phyloP scores from a whole-genome alignment of 768 basidiomycete genomes.

The Leccinum disarticulatum region DNA sequence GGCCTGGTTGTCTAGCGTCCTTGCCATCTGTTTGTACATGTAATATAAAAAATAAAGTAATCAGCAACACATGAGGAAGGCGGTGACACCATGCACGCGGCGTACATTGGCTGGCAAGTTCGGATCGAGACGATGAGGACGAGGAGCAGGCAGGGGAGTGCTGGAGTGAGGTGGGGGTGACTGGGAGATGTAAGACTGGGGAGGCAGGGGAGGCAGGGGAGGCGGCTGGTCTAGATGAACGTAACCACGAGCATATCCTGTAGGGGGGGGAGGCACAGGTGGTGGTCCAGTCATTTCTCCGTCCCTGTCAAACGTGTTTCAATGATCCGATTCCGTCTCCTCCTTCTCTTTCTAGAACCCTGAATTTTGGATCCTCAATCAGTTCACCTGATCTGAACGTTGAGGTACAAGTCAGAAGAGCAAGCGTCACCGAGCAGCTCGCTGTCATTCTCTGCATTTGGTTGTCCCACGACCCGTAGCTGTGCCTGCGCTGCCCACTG shows the following conservation, averaged over 20 bases:
- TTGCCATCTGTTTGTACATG: constrained; percentile 56
- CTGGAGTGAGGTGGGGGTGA: constrained; percentile 37
- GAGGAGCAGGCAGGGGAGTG: constrained; percentile 62
- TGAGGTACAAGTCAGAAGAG: not conserved
- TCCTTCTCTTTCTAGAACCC: not conserved
- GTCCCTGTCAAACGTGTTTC: constrained; percentile 3
- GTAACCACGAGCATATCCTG: constrained; percentile 9
- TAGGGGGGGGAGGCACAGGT: constrained; percentile 31
- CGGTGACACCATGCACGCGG: constrained; percentile 20
- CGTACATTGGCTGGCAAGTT: constrained; percentile 62
- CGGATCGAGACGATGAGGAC: constrained; percentile 62
- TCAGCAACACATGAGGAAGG: constrained; percentile 12
- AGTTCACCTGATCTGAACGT: not conserved
- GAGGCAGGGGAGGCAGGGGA: constrained; percentile 51
- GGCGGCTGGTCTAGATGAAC: constrained; percentile 35
- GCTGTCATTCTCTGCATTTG: not conserved
- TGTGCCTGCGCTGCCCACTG: not conserved
- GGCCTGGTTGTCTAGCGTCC: constrained; percentile 53
- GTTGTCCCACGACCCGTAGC: constrained; percentile 1
- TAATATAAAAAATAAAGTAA: constrained; percentile 25
- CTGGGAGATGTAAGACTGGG: constrained; percentile 32
- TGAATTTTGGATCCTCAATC: not conserved
- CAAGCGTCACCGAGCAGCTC: not conserved
- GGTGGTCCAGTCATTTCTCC: constrained; percentile 23
- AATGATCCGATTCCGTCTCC: not conserved